Base-by-base conservation (phyloP, 495 filamentous ascomycete species). In the Cercophora samala region DNA sequence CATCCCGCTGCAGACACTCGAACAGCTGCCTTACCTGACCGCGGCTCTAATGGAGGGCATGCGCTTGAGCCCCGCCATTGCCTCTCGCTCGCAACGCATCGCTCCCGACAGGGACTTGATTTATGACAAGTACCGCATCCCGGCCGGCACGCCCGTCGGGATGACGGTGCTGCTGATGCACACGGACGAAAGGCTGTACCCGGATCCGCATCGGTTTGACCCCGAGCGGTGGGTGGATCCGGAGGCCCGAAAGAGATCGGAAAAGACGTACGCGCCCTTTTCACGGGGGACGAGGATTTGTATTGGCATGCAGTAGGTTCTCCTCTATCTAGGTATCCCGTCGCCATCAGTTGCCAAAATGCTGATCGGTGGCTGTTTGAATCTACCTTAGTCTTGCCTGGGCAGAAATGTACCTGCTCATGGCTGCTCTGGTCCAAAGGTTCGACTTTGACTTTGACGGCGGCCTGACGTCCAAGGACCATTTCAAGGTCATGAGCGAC, bases 121-220 rank as follows among this genome's bases (percentile, higher is more conserved):
- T 1, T 82, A 81, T 68, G 63, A 68, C 5, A 69, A 81, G 11
- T 85, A 82, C 81, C 65, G 68, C 4, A 85, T 86, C 58, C 83
- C 82, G 1, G 70, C 78, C 0, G 82, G 80, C 5, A 75, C 73
- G 15, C 70, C 75, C 2, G 69, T 77, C 3, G 74, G 71, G 13
- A 81, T 80, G 77, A 77, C 78, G 3, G 32, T 65, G 5, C 22
- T 76, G 3, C 46, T 78, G 8, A 63, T 81, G 60, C 77, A 79
- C 22, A 62, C 25, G 21, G 71, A 76, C 29, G 69, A 74, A 26
- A 63, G 60, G 17, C 2, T 73, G 18, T 77, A 73, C 64, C 62
- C 69, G 1, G 64, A 69, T 2, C 66, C 72, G 51, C 32, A 29
- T 42, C 24, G 24, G 8, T 75, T 73, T 23, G 53, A 68, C 13